Evolutionary conservation across 495 filamentous ascomycete species (phyloP).

Genomic region (Bathelium albidoporum): DNA sequence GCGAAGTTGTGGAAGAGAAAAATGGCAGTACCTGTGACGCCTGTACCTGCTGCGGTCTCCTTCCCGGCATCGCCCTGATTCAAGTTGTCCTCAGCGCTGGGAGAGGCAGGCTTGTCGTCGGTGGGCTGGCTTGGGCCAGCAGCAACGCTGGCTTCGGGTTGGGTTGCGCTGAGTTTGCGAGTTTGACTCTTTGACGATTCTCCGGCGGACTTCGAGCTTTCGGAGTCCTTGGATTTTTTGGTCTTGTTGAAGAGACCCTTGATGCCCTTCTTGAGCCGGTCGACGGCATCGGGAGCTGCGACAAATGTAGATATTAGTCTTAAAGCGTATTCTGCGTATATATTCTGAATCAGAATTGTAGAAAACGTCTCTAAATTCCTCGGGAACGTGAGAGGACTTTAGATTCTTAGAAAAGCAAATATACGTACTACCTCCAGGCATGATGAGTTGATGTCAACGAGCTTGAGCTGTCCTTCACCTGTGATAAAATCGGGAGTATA

Average conservation of each 20-base stretch:
- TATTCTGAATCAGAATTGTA: no score
- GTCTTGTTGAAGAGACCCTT: conserved; percentile 19
- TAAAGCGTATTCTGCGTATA: not conserved
- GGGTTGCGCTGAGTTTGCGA: not conserved
- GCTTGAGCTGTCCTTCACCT: not conserved
- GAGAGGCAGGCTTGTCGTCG: not conserved
- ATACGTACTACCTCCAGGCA: conserved; percentile 8
- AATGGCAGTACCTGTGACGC: not conserved
- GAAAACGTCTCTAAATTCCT: no score
- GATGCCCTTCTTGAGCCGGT: conserved; percentile 21
- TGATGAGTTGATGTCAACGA: not conserved
- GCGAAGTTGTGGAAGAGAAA: no score
- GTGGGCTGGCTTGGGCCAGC: not conserved
- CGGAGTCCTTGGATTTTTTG: conserved; percentile 11
- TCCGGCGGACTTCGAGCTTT: conserved; percentile 1
- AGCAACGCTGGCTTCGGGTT: not conserved
- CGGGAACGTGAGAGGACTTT: no score
- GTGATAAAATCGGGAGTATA: not conserved
- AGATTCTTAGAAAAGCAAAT: not conserved
- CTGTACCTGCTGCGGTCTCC: not conserved
- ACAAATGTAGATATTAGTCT: not conserved
- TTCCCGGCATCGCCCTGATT: not conserved
- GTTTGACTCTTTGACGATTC: not conserved
- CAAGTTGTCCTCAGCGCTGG: not conserved
- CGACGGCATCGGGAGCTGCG: conserved; percentile 11